Evolutionary conservation across 2,329 filamentous ascomycete species (phyloP).

Genomic region (Chaetomium olivaceum): DNA sequence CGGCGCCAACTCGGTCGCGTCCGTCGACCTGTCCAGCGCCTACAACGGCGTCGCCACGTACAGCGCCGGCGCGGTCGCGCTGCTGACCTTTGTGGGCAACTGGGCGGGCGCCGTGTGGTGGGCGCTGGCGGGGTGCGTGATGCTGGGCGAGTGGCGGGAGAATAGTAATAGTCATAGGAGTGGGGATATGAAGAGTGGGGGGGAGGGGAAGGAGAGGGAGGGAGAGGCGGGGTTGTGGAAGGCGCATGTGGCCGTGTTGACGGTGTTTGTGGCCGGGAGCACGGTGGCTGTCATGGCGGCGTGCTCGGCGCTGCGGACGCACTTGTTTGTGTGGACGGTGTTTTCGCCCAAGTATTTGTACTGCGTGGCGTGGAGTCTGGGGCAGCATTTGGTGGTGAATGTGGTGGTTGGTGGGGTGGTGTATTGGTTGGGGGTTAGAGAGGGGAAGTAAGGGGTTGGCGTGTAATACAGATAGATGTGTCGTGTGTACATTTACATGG

Average conservation of each 20-base stretch:
- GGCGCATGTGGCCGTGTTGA: slow-evolving; percentile 64
- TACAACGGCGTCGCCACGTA: slow-evolving; percentile 90
- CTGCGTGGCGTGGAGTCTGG: slow-evolving; percentile 82
- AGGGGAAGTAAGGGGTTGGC: slow-evolving; percentile 8
- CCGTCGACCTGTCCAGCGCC: slow-evolving; percentile 89
- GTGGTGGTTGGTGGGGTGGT: slow-evolving; percentile 61
- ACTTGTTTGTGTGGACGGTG: slow-evolving; percentile 98
- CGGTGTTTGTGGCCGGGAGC: slow-evolving; percentile 67
- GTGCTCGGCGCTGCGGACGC: slow-evolving; percentile 78
- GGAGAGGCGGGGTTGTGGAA: slow-evolving; percentile 37
- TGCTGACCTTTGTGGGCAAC: slow-evolving; percentile 84
- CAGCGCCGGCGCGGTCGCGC: slow-evolving; percentile 75
- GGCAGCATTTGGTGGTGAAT: slow-evolving; percentile 76
- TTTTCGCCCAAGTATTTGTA: slow-evolving; percentile 97
- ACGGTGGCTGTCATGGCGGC: slow-evolving; percentile 80
- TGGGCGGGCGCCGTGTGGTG: slow-evolving; percentile 93
- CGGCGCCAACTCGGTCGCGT: slow-evolving; percentile 91
- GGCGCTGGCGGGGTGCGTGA: slow-evolving; percentile 64
- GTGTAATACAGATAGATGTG: background rate
- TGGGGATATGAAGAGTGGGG: background rate
- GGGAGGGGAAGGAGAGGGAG: background rate
- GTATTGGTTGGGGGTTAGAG: slow-evolving; percentile 51
- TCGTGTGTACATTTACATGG: background rate
- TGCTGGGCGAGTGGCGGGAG: slow-evolving; percentile 52
- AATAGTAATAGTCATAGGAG: background rate